Percentiles rank a stretch among this genome's conserved stretches.
Evolutionary conservation across 805 yeast genomes (phyloP).

Genomic region (Pichia cephalocereana): DNA sequence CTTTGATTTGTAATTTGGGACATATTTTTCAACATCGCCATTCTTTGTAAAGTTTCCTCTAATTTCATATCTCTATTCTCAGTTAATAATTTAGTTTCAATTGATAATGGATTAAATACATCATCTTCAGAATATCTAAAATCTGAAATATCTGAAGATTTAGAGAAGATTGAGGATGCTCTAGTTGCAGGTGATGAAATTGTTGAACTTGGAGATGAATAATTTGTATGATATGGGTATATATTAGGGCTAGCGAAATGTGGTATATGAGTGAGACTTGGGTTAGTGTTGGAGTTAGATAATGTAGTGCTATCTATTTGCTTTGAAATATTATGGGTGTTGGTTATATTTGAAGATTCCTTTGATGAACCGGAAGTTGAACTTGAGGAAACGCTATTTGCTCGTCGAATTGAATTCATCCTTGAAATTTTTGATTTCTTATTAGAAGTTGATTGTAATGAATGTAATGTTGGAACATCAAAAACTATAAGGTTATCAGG

Average conservation of each 20-base stretch:
- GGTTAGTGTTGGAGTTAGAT: not conserved
- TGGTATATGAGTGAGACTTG: not conserved
- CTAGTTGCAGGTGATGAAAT: conserved; percentile 30
- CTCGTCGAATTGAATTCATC: conserved; percentile 4
- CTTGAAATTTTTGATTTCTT: conserved; percentile 9
- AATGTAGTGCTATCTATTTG: conserved; percentile 4
- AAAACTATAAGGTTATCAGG: conserved; percentile 45
- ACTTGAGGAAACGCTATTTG: conserved; percentile 2
- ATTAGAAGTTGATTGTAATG: conserved; percentile 33
- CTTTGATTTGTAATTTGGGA: conserved; percentile 5
- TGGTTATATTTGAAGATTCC: not conserved
- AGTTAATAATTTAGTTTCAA: conserved; percentile 29
- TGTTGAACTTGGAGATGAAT: conserved; percentile 9
- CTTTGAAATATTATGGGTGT: conserved; percentile 5
- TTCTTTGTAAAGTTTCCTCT: conserved; percentile 31
- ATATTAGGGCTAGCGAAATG: not conserved
- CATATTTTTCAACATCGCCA: conserved; percentile 20
- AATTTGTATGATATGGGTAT: not conserved
- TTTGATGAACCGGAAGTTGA: not conserved
- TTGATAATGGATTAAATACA: conserved; percentile 18
- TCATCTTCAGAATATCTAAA: conserved; percentile 16
- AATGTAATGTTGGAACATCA: conserved; percentile 58
- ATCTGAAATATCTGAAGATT: conserved; percentile 23
- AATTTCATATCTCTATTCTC: conserved; percentile 24
- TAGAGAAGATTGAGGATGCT: conserved; percentile 38